These are phyloP conservation scores for Claviceps sp. DNA, from an alignment of 2,329 filamentous ascomycete species.

Conservation along the genomic window DNA sequence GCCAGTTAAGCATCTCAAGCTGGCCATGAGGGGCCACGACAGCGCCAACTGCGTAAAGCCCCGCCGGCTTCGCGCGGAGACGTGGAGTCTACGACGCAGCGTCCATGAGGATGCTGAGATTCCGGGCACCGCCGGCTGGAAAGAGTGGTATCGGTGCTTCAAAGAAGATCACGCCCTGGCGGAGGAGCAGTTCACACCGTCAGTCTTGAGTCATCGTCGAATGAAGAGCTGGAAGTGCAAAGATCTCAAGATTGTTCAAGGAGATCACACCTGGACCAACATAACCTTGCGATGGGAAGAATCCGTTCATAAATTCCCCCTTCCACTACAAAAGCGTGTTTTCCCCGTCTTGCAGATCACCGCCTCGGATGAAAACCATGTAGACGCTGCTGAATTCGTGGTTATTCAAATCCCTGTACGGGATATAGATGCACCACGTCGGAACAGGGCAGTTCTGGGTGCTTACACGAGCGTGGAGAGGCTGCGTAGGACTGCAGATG, in stretches of 20 bases:
- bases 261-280: conserved; percentile 28
- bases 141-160: conserved; percentile 48
- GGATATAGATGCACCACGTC: conserved; percentile 25
- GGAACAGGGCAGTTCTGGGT: conserved; percentile 36
- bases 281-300: conserved; percentile 43
- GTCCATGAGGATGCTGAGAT: conserved; percentile 40
- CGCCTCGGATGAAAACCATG: conserved; percentile 22
- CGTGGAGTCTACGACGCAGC: conserved; percentile 52
- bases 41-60: conserved; percentile 9
- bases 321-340: conserved; percentile 46
- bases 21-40: conserved; percentile 21
- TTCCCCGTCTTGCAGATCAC: conserved; percentile 56
- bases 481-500: conserved; percentile 30
- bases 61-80: conserved; percentile 26
- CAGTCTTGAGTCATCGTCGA: conserved; percentile 20
- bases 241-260: conserved; percentile 25
- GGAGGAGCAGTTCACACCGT: conserved; percentile 27
- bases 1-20: conserved; percentile 27
- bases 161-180: conserved; percentile 32
- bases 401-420: conserved; percentile 40
- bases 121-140: conserved; percentile 44
- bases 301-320: conserved; percentile 51
- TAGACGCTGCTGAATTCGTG: conserved; percentile 31
- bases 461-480: conserved; percentile 54
- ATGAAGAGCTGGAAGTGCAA: conserved; percentile 32